These are phyloP conservation scores for Fonsecaea erecta DNA, from an alignment of 2,329 filamentous ascomycete genomes.

Conservation along the genomic window DNA sequence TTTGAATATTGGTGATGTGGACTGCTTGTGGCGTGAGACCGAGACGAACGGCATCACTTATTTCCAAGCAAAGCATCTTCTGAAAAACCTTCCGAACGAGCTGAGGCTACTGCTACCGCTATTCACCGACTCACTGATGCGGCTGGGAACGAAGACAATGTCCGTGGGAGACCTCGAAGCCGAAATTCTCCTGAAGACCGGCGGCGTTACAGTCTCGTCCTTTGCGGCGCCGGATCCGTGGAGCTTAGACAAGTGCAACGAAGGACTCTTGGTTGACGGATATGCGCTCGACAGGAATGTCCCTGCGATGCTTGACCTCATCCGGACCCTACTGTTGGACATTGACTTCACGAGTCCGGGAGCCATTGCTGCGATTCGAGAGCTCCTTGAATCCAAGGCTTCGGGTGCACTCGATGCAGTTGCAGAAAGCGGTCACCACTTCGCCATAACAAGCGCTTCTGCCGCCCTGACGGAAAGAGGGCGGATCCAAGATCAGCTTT, in stretches of 20 bases:
- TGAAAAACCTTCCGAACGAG: constrained; percentile 81
- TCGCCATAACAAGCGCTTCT: constrained; percentile 81
- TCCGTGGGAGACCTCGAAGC: constrained; percentile 96
- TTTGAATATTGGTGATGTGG: constrained; percentile 63
- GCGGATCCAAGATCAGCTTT: constrained; percentile 79
- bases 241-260: constrained; percentile 70
- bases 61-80: constrained; percentile 82
- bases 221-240: constrained; percentile 79
- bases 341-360: constrained; percentile 87
- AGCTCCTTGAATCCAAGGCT: constrained; percentile 82
- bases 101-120: constrained; percentile 82
- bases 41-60: constrained; percentile 96
- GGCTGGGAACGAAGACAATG: constrained; percentile 83
- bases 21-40: constrained; percentile 87
- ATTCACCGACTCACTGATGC: constrained; percentile 91
- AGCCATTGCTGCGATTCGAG: constrained; percentile 79
- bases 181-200: constrained; percentile 92
- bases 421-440: constrained; percentile 86
- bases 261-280: constrained; percentile 83
- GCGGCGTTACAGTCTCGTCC: constrained; percentile 83
- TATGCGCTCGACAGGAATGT: constrained; percentile 90
- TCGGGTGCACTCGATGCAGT: constrained; percentile 92
- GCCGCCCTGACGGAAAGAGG: constrained; percentile 74
- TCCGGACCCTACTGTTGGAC: constrained; percentile 78
- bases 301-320: constrained; percentile 84